Conservation (phyloP, 2,329 filamentous ascomycete species). For the Stagonosporopsis cucurbitacearum region DNA sequence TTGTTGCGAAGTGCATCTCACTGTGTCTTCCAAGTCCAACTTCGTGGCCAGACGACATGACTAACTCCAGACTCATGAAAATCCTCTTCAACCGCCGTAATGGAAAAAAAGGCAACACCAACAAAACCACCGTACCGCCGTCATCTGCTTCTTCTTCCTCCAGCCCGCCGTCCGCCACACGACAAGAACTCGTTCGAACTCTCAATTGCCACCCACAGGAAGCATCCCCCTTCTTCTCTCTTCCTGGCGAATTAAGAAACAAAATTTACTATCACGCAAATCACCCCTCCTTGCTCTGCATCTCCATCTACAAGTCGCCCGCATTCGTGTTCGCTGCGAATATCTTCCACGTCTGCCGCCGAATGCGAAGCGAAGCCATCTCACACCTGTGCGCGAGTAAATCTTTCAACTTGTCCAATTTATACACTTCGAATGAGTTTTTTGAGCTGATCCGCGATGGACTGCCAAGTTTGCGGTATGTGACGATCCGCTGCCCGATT, state of each 20-base stretch:
- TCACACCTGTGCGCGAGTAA: slow-evolving; percentile 21
- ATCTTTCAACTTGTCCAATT: not conserved
- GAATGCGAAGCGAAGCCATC: slow-evolving; percentile 24
- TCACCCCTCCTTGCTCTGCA: slow-evolving; percentile 3
- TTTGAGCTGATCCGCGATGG: not conserved
- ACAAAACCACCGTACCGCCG: not conserved
- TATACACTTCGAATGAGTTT: slow-evolving; percentile 3
- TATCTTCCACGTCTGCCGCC: slow-evolving; percentile 22
- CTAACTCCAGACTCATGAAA: not conserved
- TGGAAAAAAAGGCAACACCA: not conserved
- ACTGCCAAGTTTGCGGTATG: not conserved
- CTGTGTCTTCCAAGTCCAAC: not conserved
- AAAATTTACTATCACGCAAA: slow-evolving; percentile 15
- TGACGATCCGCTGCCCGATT: not conserved
- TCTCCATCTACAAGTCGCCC: slow-evolving; percentile 1
- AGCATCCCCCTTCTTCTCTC: slow-evolving; percentile 12
- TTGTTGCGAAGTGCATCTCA: not conserved
- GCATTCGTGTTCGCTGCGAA: slow-evolving; percentile 7
- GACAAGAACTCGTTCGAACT: not conserved
- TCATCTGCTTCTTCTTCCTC: not conserved
- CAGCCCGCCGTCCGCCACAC: not conserved
- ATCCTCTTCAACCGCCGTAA: not conserved
- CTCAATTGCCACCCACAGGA: not conserved
- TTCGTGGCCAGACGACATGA: not conserved
- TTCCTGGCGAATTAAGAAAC: slow-evolving; percentile 25